Conservation (phyloP, 2,329 filamentous ascomycete genomes). For the Fusarium foetens region DNA sequence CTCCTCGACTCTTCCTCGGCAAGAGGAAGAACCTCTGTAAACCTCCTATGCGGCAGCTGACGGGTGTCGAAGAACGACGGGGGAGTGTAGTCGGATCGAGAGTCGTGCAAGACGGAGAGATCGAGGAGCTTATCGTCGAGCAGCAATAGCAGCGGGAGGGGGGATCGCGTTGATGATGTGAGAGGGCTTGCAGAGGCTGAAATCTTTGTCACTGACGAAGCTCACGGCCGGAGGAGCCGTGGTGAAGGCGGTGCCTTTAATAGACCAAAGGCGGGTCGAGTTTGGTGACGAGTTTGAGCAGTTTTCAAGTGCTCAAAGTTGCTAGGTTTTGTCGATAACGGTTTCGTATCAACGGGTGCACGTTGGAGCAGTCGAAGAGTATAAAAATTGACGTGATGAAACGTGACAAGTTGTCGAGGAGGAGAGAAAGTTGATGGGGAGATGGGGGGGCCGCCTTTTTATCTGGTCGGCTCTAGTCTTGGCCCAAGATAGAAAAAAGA, state of each 20-base stretch:
- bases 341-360: not conserved
- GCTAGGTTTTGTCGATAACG: not conserved
- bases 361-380: not conserved
- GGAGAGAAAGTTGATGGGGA: not conserved
- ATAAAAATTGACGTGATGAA: not conserved
- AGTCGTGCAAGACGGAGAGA: slow-evolving; percentile 61
- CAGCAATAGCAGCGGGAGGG: slow-evolving; percentile 64
- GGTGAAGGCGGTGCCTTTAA: slow-evolving; percentile 69
- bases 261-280: slow-evolving; percentile 70
- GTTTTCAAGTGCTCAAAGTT: slow-evolving; percentile 12
- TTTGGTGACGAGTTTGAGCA: slow-evolving; percentile 12
- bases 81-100: slow-evolving; percentile 58
- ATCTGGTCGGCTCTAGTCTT: slow-evolving; percentile 17
- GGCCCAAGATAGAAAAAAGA: slow-evolving; percentile 1
- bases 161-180: slow-evolving; percentile 75
- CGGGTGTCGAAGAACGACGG: slow-evolving; percentile 68
- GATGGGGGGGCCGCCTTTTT: slow-evolving; percentile 23
- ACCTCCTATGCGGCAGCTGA: slow-evolving; percentile 99
- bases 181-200: slow-evolving; percentile 70
- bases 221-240: slow-evolving; percentile 72
- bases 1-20: slow-evolving; percentile 99
- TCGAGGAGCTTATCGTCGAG: slow-evolving; percentile 61
- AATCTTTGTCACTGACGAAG: slow-evolving; percentile 75
- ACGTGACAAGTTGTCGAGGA: slow-evolving; percentile 16
- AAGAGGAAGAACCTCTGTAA: slow-evolving; percentile 99